Conservation (phyloP, 495 filamentous ascomycete genomes). For the Lasiosphaeris hirsuta region DNA sequence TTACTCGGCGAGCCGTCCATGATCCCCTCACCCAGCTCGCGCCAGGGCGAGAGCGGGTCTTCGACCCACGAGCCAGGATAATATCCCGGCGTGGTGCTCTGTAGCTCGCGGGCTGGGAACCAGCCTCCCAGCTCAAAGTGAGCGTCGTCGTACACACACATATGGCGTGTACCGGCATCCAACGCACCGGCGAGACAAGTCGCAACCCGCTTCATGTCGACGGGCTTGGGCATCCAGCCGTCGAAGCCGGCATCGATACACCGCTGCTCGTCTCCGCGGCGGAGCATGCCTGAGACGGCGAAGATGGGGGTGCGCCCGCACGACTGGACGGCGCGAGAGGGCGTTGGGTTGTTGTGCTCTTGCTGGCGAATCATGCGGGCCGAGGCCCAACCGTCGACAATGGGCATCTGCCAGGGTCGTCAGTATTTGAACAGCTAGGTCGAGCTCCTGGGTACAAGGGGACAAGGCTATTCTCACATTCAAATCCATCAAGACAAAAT, state of each 20-base stretch:
- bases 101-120: conserved; percentile 10
- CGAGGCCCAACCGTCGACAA: conserved; percentile 22
- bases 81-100: too few species aligned
- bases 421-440: neutral
- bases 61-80: too few species aligned
- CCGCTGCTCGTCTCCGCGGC: conserved; percentile 17
- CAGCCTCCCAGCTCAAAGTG: conserved; percentile 23
- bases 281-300: conserved; percentile 22
- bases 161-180: conserved; percentile 6
- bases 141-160: conserved; percentile 12
- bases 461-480: conserved; percentile 14
- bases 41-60: too few species aligned
- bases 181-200: conserved; percentile 16
- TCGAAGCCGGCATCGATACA: conserved; percentile 46
- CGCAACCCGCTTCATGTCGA: conserved; percentile 52
- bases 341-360: conserved; percentile 14
- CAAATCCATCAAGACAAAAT: conserved; percentile 27
- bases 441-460: neutral
- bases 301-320: conserved; percentile 24
- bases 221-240: conserved; percentile 71
- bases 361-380: conserved; percentile 19
- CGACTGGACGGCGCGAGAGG: conserved; percentile 16
- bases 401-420: conserved; percentile 18
- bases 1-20: too few species aligned
- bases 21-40: too few species aligned